Evolutionary conservation across 352 stramenopile species (phyloP).

Genomic region (Globisporangium yorkense): DNA sequence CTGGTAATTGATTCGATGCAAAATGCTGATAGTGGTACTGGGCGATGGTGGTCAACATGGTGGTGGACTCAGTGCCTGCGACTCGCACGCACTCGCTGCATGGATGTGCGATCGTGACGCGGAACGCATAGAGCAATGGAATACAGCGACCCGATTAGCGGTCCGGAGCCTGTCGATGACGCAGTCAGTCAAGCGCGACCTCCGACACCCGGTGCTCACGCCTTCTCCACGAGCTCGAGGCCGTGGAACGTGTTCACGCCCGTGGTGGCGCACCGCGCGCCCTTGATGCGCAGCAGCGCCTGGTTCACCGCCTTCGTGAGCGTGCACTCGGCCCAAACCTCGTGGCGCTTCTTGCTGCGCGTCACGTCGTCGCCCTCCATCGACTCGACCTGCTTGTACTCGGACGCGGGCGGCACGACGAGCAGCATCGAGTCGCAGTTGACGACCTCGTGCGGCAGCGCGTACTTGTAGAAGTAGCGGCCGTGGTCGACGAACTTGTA

Average conservation of each 20-base stretch:
- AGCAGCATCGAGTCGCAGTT: slow-evolving; percentile 37
- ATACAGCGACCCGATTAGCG: too few species aligned
- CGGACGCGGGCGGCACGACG: slow-evolving; percentile 24
- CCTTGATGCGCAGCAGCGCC: slow-evolving; percentile 14
- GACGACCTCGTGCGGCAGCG: slow-evolving; percentile 27
- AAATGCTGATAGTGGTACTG: background rate
- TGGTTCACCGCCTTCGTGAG: slow-evolving; percentile 23
- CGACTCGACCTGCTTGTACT: slow-evolving; percentile 19
- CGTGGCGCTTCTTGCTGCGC: slow-evolving; percentile 17
- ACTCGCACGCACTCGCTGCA: too few species aligned
- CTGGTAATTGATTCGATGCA: background rate
- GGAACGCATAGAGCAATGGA: too few species aligned
- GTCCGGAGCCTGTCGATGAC: too few species aligned
- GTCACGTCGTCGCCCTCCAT: slow-evolving; percentile 6
- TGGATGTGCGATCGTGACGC: too few species aligned
- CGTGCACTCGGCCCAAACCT: slow-evolving; percentile 26
- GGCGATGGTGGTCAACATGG: too few species aligned
- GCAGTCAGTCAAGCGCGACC: too few species aligned
- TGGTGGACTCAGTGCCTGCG: too few species aligned
- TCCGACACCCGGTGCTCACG: background rate
- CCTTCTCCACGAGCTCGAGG: slow-evolving; percentile 1
- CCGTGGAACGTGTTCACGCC: slow-evolving; percentile 19
- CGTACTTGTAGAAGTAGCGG: slow-evolving; percentile 52
- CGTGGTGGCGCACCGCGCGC: slow-evolving; percentile 9
- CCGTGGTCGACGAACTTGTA: slow-evolving; percentile 22